phyloP scores from a whole-genome alignment of 768 basidiomycete species.

The Lactarius psammicola region DNA sequence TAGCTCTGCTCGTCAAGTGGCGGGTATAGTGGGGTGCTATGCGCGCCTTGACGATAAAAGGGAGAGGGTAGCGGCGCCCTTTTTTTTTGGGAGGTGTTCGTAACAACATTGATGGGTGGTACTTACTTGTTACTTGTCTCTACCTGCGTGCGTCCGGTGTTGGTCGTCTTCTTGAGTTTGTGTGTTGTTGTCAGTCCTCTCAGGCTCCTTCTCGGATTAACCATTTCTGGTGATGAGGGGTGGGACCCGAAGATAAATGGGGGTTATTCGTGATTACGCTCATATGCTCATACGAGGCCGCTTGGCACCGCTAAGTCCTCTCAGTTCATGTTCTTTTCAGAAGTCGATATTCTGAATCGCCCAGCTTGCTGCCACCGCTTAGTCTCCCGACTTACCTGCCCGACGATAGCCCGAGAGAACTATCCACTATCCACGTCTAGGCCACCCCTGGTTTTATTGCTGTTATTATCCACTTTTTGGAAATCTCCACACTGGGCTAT shows the following conservation, averaged over 20 bases:
- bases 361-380: background rate
- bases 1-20: background rate
- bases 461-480: too few species aligned
- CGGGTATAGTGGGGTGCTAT: background rate
- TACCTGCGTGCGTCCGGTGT: background rate
- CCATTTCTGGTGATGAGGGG: background rate
- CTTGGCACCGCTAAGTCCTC: background rate
- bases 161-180: background rate
- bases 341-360: background rate
- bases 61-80: too few species aligned
- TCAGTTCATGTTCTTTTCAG: background rate
- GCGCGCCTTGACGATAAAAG: background rate
- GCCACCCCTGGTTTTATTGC: too few species aligned
- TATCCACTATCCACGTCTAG: background rate
- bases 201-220: background rate
- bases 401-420: background rate
- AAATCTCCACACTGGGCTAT: too few species aligned
- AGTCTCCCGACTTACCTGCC: background rate
- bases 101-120: background rate
- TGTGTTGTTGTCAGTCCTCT: background rate
- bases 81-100: background rate
- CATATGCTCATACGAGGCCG: background rate
- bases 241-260: background rate
- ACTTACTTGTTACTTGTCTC: background rate
- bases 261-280: background rate